These are phyloP conservation scores for Aegilops sharonensis DNA, from an alignment of 176 grass and related monocot genomes.

Conservation along the genomic window DNA sequence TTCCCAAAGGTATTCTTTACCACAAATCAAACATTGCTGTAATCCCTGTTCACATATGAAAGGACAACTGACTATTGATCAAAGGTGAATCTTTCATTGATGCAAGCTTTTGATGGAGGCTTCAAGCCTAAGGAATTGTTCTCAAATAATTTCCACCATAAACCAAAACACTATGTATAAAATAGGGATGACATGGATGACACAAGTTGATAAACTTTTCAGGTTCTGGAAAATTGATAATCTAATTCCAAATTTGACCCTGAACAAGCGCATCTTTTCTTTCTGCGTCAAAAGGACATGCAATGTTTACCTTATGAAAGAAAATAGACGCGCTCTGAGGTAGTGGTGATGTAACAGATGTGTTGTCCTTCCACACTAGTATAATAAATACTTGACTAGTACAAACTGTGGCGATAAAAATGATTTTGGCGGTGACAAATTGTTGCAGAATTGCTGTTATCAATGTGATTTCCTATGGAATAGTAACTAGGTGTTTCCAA, in stretches of 20 bases:
- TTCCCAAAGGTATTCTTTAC: conserved; percentile 72
- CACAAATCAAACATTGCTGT: neutral
- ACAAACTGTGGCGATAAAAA: conserved; percentile 9
- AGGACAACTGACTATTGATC: neutral
- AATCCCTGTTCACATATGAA: neutral
- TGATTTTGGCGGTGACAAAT: neutral
- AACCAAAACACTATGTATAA: neutral
- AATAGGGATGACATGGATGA: neutral
- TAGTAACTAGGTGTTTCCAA: neutral
- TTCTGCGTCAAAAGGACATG: neutral
- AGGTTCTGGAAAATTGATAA: neutral
- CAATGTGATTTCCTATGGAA: neutral
- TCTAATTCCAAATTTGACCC: neutral
- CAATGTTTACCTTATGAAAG: neutral
- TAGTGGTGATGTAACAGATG: neutral
- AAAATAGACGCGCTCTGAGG: neutral
- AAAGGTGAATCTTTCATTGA: neutral
- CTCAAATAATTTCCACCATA: neutral
- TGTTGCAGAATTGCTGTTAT: neutral
- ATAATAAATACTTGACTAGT: neutral
- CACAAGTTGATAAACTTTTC: neutral
- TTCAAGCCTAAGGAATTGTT: neutral
- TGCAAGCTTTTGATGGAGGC: neutral
- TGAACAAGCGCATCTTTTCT: neutral
- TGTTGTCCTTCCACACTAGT: neutral